Base-by-base conservation (phyloP, 352 stramenopile species). In the Phytophthora crassamura region DNA sequence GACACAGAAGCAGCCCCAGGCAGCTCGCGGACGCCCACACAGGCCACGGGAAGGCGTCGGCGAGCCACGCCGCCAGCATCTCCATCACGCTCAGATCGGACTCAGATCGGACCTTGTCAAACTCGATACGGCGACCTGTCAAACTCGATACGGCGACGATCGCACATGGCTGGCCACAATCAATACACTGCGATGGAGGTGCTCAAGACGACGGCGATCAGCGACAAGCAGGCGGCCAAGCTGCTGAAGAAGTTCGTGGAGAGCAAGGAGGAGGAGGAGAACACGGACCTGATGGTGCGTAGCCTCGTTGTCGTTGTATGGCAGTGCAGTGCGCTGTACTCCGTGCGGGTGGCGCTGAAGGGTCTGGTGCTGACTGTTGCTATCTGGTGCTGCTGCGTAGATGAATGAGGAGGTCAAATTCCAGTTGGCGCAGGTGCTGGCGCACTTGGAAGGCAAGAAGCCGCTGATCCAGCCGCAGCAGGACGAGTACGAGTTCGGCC, bases 201-300 rank as follows among this genome's bases (percentile, higher is more conserved):
- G 71, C 66, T 91, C 47, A 80, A 80, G 55, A 80, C 75, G 42
- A 88, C 76, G 59, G 43, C 66, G 57, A 74, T 91, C 66, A 89
- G 69, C 60, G 79, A 90, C 20, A 80, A 88, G 71, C 66, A 67
- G 12, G 84, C 84, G 25, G 74, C 84, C 43, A 93, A 89, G 72
- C 65, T 93, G 58, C 81, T 93, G 20, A 86, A 88, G 72, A 89
- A 90, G 67, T 91, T 93, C 54, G 75, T 93, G 56, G 73, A 83
- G 41, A 57, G 60, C 47, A 93, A 93, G 64, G 67, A 88, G 52
- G 62, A 74, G 32, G 82, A 89, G 40, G 75, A 89, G 47, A 88
- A 90, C 55, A 69, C 72, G 0, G 80, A 93, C 40, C 60, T 91
- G 35, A 82, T 91, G 82, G 84, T 93, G 61, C 65, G 79, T 65